Base-by-base conservation (phyloP, 2,329 filamentous ascomycete genomes). In the Penicillium sp. region DNA sequence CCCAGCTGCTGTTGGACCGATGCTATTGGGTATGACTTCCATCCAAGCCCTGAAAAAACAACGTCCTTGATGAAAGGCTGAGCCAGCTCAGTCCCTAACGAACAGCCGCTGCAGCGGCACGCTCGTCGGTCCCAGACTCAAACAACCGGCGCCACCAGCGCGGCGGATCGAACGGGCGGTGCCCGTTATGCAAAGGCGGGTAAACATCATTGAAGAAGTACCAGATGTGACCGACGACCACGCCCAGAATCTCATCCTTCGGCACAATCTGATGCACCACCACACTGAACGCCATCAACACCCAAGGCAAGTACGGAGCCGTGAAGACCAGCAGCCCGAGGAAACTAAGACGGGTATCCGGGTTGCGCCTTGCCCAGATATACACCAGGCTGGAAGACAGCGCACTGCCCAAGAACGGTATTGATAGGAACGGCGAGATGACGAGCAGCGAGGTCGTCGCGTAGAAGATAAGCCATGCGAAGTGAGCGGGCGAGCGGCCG, bases 191-290 rank as follows among this genome's bases (percentile, higher is more conserved):
- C 42, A 97, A 83, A 3, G 92, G 90, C 3, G 94, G 94, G 74
- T 96, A 99, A 14, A 99, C 92, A 72, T 99, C 94, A 56, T 87
- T 90, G 75, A 97, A 97, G 78, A 97, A 99, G 75, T 97, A 99
- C 89, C 92, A 97, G 39, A 97, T 83, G 75, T 99, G 94, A 9
- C 94, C 94, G 38, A 97, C 92, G 9, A 94, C 86, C 14, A 97
- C 91, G 4, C 94, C 94, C 78, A 95, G 91, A 59, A 99, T 89
- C 79, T 99, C 94, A 72, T 97, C 94, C 75, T 95, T 96, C 4
- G 94, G 94, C 40, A 97, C 82, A 5, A 84, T 89, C 6, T 91
- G 91, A 71, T 97, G 92, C 71, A 97, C 83, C n/a, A 96, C 82
- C 43, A 97, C 80, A 68, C 90, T 95, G 75, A 99, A 96, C 0